Evolutionary conservation across 192 early-diverging fungal genomes (phyloP).

Genomic region (Coemansia sp.): DNA sequence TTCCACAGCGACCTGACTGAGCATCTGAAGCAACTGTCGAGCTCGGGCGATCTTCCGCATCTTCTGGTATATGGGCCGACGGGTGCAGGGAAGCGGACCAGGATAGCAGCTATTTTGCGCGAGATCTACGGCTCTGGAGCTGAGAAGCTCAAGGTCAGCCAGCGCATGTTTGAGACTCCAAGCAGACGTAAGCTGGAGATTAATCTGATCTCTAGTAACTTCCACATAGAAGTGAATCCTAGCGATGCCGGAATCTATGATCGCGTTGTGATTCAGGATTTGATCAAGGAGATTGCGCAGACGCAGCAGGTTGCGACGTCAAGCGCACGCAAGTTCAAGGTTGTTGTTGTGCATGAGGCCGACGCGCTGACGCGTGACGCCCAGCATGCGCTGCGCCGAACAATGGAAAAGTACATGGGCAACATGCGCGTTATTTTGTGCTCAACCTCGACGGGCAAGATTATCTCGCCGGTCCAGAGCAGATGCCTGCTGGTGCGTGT

Average conservation of each 20-base stretch:
- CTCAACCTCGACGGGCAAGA: slow-evolving; percentile 82
- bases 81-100: slow-evolving; percentile 96
- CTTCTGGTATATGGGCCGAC: slow-evolving; percentile 93
- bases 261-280: slow-evolving; percentile 86
- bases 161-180: slow-evolving; percentile 79
- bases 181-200: slow-evolving; percentile 84
- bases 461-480: slow-evolving; percentile 89
- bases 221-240: slow-evolving; percentile 96
- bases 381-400: slow-evolving; percentile 93
- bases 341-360: slow-evolving; percentile 93
- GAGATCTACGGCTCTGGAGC: slow-evolving; percentile 89
- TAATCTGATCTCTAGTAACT: slow-evolving; percentile 87
- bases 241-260: slow-evolving; percentile 96
- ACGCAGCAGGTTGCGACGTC: slow-evolving; percentile 85
- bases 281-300: slow-evolving; percentile 97
- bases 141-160: slow-evolving; percentile 93
- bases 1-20: slow-evolving; percentile 74
- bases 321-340: slow-evolving; percentile 85
- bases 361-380: slow-evolving; percentile 85
- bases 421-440: slow-evolving; percentile 94
- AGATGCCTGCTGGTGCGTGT: slow-evolving; percentile 90
- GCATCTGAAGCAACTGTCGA: slow-evolving; percentile 74
- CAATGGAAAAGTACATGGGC: slow-evolving; percentile 98
- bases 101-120: slow-evolving; percentile 78
- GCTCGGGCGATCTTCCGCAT: slow-evolving; percentile 88